These are phyloP conservation scores for Chernovozyma aurita DNA, from an alignment of 1,139 yeast genomes.

Conservation along the genomic window DNA sequence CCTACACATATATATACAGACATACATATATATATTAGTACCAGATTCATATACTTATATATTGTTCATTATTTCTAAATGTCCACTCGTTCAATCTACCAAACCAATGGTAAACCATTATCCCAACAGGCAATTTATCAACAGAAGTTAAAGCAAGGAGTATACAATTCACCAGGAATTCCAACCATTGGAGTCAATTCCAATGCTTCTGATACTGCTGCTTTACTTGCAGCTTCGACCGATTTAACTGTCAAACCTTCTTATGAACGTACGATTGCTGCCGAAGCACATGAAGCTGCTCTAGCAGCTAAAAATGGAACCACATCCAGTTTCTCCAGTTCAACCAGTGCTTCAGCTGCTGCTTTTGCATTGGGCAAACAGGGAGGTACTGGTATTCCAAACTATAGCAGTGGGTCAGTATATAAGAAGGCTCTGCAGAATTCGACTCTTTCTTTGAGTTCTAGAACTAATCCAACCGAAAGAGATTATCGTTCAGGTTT, in stretches of 20 bases:
- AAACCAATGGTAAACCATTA: slow-evolving; percentile 63
- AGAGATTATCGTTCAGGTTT: slow-evolving; percentile 44
- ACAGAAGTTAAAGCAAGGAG: slow-evolving; percentile 73
- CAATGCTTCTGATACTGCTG: slow-evolving; percentile 72
- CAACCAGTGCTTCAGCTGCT: slow-evolving; percentile 41
- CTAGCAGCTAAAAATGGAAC: slow-evolving; percentile 46
- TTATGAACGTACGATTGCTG: slow-evolving; percentile 59
- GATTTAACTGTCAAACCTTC: slow-evolving; percentile 59
- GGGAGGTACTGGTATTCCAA: slow-evolving; percentile 42
- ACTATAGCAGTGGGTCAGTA: slow-evolving; percentile 33
- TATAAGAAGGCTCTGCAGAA: slow-evolving; percentile 39
- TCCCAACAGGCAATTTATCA: slow-evolving; percentile 74
- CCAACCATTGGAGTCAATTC: slow-evolving; percentile 68
- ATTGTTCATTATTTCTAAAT: no score
- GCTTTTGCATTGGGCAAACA: slow-evolving; percentile 41
- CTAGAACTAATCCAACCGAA: slow-evolving; percentile 45
- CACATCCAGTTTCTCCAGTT: slow-evolving; percentile 43
- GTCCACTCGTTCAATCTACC: slow-evolving; percentile 50
- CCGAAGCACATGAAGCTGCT: slow-evolving; percentile 66
- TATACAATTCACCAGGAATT: slow-evolving; percentile 65
- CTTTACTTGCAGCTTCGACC: slow-evolving; percentile 63
- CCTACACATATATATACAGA: no score
- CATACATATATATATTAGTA: no score
- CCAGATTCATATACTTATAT: no score
- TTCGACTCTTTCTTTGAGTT: slow-evolving; percentile 42